Conservation (phyloP, 345 rosid genomes). For the Salix koriyanagi region DNA sequence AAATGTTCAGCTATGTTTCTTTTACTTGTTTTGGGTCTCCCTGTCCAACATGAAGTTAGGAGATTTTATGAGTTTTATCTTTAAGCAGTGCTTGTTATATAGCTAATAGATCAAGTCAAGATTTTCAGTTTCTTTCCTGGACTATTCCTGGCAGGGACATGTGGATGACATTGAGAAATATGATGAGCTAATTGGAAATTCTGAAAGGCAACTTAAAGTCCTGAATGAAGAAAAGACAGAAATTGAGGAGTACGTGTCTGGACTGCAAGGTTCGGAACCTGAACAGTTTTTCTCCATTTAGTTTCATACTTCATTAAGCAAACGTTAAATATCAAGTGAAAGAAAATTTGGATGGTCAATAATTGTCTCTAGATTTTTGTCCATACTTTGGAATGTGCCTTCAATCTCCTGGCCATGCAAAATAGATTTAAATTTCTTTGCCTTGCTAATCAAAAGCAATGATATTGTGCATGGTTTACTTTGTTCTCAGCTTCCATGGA, state of each 20-base stretch:
- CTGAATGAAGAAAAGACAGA: conserved; percentile 15
- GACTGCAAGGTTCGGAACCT: conserved; percentile 45
- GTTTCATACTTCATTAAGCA: not conserved
- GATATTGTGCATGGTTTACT: not conserved
- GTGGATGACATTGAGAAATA: conserved; percentile 18
- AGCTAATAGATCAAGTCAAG: not conserved
- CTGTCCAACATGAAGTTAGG: too few relatives aligned
- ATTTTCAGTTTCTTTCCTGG: not conserved
- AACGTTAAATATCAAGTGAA: too few relatives aligned
- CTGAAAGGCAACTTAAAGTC: conserved; percentile 15
- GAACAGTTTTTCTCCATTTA: not conserved
- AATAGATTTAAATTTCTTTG: not conserved
- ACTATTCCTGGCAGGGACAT: conserved; percentile 29
- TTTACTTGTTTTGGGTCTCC: not conserved
- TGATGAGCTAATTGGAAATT: conserved; percentile 13
- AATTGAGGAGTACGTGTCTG: conserved; percentile 21
- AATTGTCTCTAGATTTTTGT: too few relatives aligned
- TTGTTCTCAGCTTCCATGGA: conserved; percentile 34
- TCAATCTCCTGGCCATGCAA: too few relatives aligned
- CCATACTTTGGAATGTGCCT: too few relatives aligned
- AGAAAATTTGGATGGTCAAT: not conserved
- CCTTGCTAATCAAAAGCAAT: not conserved
- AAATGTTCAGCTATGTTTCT: not conserved
- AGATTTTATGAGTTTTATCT: not conserved
- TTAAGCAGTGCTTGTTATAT: not conserved